phyloP scores from a whole-genome alignment of 2,329 filamentous ascomycete genomes.

The Hymenotorrendiella dingleyae region DNA sequence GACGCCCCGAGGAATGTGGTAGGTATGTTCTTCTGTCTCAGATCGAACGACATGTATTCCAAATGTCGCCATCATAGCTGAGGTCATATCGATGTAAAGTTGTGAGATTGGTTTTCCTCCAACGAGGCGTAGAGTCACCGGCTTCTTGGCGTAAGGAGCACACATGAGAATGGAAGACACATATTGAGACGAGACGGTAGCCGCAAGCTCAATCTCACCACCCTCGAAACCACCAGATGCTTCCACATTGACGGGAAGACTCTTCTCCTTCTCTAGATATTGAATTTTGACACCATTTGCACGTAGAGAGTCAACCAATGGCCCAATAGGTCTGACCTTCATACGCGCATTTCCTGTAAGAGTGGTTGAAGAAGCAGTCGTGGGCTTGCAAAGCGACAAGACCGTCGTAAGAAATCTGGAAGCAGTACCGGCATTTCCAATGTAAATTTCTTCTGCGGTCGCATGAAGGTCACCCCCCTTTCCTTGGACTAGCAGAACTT shows the following conservation, averaged over 20 bases:
- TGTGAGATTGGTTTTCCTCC: slow-evolving; percentile 98
- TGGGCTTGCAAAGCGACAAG: slow-evolving; percentile 71
- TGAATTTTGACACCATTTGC: slow-evolving; percentile 82
- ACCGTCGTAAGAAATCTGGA: slow-evolving; percentile 94
- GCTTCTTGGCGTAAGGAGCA: slow-evolving; percentile 90
- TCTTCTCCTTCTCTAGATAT: slow-evolving; percentile 77
- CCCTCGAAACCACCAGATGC: slow-evolving; percentile 79
- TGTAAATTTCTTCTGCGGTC: slow-evolving; percentile 71
- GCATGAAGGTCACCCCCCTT: slow-evolving; percentile 83
- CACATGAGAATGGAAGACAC: slow-evolving; percentile 96
- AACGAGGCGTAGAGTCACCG: slow-evolving; percentile 82
- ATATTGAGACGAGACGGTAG: slow-evolving; percentile 97
- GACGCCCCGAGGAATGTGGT: slow-evolving; percentile 79
- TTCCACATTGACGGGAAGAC: slow-evolving; percentile 75
- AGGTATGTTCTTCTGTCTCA: slow-evolving; percentile 76
- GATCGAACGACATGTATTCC: slow-evolving; percentile 77
- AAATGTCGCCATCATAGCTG: slow-evolving; percentile 93
- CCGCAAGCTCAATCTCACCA: slow-evolving; percentile 83
- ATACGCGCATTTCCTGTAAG: slow-evolving; percentile 93
- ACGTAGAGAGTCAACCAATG: slow-evolving; percentile 83
- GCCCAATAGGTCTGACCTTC: slow-evolving; percentile 91
- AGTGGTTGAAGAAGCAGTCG: slow-evolving; percentile 60
- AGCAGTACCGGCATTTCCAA: slow-evolving; percentile 94
- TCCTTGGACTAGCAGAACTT: slow-evolving; percentile 80
- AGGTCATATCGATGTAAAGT: slow-evolving; percentile 97